Conservation (phyloP, 2,329 filamentous ascomycete species). For the Aureobasidium sp. region DNA sequence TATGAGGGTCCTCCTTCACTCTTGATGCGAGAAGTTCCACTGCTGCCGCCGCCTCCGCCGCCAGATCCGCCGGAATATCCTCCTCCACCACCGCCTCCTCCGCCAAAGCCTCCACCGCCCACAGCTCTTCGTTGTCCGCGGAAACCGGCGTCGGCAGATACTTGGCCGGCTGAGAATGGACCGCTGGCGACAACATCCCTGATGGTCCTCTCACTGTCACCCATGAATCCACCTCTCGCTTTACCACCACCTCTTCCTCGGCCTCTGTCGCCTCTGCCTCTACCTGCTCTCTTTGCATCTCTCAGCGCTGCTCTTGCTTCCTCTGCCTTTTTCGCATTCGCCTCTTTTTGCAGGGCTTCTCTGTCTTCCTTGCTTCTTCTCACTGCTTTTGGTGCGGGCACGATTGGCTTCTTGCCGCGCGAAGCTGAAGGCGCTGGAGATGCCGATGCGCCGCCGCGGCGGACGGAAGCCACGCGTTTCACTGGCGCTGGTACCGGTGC, state of each 20-base stretch:
- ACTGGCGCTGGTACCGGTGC: neutral
- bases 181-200: constrained; percentile 31
- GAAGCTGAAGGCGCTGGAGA: constrained; percentile 14
- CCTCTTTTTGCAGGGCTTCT: constrained; percentile 33
- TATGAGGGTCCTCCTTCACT: constrained; percentile 23
- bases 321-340: constrained; percentile 32
- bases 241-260: constrained; percentile 25
- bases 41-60: constrained; percentile 15
- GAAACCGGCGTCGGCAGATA: constrained; percentile 19
- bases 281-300: constrained; percentile 23
- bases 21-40: constrained; percentile 28
- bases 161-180: constrained; percentile 34
- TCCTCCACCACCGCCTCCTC: constrained; percentile 19
- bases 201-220: constrained; percentile 24
- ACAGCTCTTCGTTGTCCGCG: neutral
- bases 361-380: constrained; percentile 40
- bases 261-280: constrained; percentile 25
- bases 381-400: constrained; percentile 36
- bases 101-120: constrained; percentile 16
- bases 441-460: constrained; percentile 9
- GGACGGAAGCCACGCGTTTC: constrained; percentile 1
- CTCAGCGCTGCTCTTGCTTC: constrained; percentile 24
- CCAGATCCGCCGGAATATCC: constrained; percentile 17
- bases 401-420: constrained; percentile 18
- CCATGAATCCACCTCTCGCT: constrained; percentile 39